phyloP scores from a whole-genome alignment of 805 yeast species.

The Ogataea nitratoaversa region DNA sequence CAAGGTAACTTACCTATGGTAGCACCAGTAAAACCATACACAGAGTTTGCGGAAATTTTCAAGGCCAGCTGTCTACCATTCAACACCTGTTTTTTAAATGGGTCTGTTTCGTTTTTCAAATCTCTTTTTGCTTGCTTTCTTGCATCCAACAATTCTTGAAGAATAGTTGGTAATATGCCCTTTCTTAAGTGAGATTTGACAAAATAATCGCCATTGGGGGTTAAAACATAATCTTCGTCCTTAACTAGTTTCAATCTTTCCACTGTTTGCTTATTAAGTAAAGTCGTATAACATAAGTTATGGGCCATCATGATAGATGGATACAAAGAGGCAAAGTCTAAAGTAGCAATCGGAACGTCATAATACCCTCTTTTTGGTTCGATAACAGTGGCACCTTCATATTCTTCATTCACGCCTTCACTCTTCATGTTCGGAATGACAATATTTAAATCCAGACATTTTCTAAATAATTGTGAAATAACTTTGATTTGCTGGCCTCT shows the following conservation, averaged over 20 bases:
- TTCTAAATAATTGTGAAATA: constrained; percentile 89
- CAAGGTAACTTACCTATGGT: constrained; percentile 97
- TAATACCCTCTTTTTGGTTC: constrained; percentile 96
- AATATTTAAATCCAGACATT: constrained; percentile 80
- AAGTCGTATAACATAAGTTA: constrained; percentile 90
- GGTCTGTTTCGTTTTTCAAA: constrained; percentile 88
- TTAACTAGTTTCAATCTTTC: constrained; percentile 58
- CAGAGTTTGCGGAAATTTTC: constrained; percentile 96
- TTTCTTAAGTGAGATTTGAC: constrained; percentile 65
- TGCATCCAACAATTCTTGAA: constrained; percentile 83
- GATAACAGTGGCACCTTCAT: constrained; percentile 99
- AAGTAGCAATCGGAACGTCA: constrained; percentile 94
- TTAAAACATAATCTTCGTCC: constrained; percentile 72
- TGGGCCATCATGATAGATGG: constrained; percentile 99
- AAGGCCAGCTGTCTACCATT: constrained; percentile 97
- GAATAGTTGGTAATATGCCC: constrained; percentile 89
- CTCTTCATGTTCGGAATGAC: constrained; percentile 87
- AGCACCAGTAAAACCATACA: constrained; percentile 98
- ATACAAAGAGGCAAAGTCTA: constrained; percentile 95
- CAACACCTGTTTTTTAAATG: constrained; percentile 86
- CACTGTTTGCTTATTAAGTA: constrained; percentile 66
- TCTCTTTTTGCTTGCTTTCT: constrained; percentile 92
- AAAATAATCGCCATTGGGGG: constrained; percentile 92
- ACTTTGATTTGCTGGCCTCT: constrained; percentile 99
- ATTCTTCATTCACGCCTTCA: constrained; percentile 83